These are phyloP conservation scores for Candida sojae DNA, from an alignment of 1,139 yeast genomes.

Conservation along the genomic window DNA sequence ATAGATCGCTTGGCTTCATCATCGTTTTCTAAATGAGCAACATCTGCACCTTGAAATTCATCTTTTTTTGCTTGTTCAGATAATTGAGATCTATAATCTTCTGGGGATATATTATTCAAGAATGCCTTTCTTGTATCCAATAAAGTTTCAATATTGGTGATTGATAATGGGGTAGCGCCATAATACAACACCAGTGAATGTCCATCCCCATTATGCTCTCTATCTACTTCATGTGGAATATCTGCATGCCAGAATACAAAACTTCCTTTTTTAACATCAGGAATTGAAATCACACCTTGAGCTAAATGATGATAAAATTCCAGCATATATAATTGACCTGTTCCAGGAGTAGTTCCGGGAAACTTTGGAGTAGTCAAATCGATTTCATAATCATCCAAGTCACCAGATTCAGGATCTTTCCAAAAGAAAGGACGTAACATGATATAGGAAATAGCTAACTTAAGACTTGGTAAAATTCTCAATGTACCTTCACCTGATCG, in stretches of 20 bases:
- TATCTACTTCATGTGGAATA: constrained; percentile 48
- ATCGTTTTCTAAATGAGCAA: constrained; percentile 18
- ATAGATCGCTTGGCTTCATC: constrained; percentile 22
- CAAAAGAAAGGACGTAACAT: constrained; percentile 48
- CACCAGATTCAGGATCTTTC: constrained; percentile 18
- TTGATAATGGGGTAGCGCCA: constrained; percentile 19
- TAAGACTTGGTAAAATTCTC: constrained; percentile 39
- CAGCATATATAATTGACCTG: constrained; percentile 22
- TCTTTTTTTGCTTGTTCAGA: constrained; percentile 12
- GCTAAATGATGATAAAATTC: constrained; percentile 29
- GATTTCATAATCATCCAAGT: constrained; percentile 21
- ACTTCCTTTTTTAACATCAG: constrained; percentile 40
- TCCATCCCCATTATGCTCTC: constrained; percentile 33
- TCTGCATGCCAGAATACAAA: constrained; percentile 55
- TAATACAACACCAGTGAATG: constrained; percentile 40
- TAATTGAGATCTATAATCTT: constrained; percentile 19
- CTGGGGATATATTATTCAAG: constrained; percentile 17
- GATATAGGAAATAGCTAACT: constrained; percentile 39
- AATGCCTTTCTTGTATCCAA: constrained; percentile 17
- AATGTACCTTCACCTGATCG: constrained; percentile 49
- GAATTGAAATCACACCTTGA: constrained; percentile 30
- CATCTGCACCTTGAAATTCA: constrained; percentile 18
- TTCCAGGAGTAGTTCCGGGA: constrained; percentile 23
- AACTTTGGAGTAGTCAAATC: constrained; percentile 24
- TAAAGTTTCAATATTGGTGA: constrained; percentile 15